Conservation (phyloP, 495 filamentous ascomycete species). For the Venustampulla echinocandica region DNA sequence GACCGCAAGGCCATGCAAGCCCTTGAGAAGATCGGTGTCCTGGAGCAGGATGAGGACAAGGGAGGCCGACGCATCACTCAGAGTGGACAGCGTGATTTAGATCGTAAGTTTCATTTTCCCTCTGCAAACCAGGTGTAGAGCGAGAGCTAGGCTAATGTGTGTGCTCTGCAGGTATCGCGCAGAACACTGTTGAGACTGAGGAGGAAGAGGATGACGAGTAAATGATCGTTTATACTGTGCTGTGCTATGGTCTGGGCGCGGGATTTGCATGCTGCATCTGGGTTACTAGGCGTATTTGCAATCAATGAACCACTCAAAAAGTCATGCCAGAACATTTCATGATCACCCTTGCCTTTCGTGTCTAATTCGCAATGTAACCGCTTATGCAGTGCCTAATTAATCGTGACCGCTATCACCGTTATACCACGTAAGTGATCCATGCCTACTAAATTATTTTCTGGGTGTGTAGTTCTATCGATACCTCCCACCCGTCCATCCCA, state of each 20-base stretch:
- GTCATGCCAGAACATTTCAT: no score
- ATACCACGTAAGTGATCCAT: no score
- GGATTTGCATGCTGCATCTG: conserved; percentile 2
- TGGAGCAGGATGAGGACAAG: conserved; percentile 94
- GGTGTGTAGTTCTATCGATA: no score
- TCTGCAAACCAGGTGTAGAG: background rate
- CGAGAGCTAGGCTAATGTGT: background rate
- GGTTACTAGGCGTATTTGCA: background rate
- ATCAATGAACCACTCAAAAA: conserved; percentile 1
- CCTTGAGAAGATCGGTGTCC: conserved; percentile 96
- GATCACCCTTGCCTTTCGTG: no score
- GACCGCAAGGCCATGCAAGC: conserved; percentile 95
- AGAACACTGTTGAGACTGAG: conserved; percentile 62
- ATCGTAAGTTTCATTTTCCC: conserved; percentile 53
- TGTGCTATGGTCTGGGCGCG: background rate
- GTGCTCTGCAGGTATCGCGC: conserved; percentile 48
- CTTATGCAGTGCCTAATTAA: no score
- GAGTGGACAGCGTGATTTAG: conserved; percentile 95
- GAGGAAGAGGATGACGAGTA: conserved; percentile 45
- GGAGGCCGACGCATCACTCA: conserved; percentile 96
- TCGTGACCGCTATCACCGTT: no score
- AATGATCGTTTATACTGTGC: background rate
- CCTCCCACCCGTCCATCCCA: no score
- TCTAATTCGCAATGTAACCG: no score
- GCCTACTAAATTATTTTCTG: no score